phyloP scores from a whole-genome alignment of 352 stramenopile genomes.

The Phytopythium oedochilum region DNA sequence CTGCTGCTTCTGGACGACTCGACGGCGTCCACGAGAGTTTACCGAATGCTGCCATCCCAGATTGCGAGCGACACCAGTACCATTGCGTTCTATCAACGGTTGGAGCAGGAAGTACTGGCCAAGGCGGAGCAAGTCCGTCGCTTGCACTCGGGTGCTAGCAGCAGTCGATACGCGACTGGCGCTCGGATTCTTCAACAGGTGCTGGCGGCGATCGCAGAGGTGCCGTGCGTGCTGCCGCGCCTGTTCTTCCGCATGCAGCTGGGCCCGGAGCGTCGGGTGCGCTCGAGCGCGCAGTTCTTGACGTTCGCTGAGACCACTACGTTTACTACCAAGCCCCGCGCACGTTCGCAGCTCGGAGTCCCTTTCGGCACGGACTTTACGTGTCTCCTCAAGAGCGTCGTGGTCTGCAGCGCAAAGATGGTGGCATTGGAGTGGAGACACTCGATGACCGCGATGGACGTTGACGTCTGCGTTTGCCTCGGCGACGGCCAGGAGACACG shows the following conservation, averaged over 20 bases:
- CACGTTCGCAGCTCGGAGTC: conserved; percentile 45
- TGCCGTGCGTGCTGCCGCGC: conserved; percentile 22
- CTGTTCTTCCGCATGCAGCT: conserved; percentile 42
- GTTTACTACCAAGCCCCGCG: conserved; percentile 39
- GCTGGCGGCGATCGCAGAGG: conserved; percentile 17
- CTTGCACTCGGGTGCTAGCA: conserved; percentile 6
- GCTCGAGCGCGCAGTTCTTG: conserved; percentile 38
- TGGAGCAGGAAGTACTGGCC: background rate
- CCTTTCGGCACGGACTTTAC: conserved; percentile 46
- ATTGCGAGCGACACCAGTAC: background rate
- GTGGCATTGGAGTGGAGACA: conserved; percentile 11
- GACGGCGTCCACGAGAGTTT: background rate
- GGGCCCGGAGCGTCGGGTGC: conserved; percentile 13
- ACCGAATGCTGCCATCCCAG: background rate
- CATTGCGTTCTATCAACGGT: background rate
- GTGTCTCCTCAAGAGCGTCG: conserved; percentile 35
- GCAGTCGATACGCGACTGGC: conserved; percentile 13
- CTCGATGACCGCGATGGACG: conserved; percentile 13
- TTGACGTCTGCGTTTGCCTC: conserved; percentile 25
- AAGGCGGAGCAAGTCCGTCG: background rate
- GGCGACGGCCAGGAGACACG: conserved; percentile 4
- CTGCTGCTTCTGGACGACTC: conserved; percentile 19
- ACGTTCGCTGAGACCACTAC: conserved; percentile 35
- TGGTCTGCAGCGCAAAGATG: conserved; percentile 16
- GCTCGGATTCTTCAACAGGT: conserved; percentile 35